Evolutionary conservation across 1,139 yeast species (phyloP).

Genomic region (Pichia sp.): DNA sequence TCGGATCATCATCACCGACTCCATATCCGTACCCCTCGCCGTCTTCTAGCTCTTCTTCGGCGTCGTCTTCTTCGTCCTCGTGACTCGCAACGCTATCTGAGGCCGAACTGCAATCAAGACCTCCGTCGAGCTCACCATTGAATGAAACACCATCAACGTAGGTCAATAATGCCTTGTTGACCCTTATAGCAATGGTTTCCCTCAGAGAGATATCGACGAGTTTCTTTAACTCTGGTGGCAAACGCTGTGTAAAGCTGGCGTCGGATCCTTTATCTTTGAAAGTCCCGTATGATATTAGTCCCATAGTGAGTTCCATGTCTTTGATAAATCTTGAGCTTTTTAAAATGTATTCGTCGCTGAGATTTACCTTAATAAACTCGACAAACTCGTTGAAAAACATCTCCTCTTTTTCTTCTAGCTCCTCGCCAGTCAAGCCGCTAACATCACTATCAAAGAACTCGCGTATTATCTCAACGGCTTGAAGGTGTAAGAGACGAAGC

Average conservation of each 20-base stretch:
- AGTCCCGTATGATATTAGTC: slow-evolving; percentile 49
- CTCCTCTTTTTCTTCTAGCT: slow-evolving; percentile 8
- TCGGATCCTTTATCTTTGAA: slow-evolving; percentile 1
- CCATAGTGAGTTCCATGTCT: slow-evolving; percentile 69
- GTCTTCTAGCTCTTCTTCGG: not conserved
- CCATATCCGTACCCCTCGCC: not conserved
- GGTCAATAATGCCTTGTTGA: slow-evolving; percentile 41
- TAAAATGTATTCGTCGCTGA: slow-evolving; percentile 52
- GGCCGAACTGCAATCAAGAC: not conserved
- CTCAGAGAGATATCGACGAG: slow-evolving; percentile 53
- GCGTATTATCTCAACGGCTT: slow-evolving; percentile 61
- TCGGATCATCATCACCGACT: slow-evolving; percentile 6
- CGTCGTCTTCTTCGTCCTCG: not conserved
- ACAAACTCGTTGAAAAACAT: slow-evolving; percentile 55
- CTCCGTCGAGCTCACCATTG: not conserved
- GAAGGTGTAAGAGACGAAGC: slow-evolving; percentile 56
- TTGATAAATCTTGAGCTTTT: slow-evolving; percentile 47
- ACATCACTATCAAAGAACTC: slow-evolving; percentile 1
- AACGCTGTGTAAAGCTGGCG: slow-evolving; percentile 18
- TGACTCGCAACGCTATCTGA: not conserved
- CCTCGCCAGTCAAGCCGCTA: not conserved
- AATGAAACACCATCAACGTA: slow-evolving; percentile 12
- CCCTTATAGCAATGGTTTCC: slow-evolving; percentile 53
- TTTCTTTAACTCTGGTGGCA: slow-evolving; percentile 50
- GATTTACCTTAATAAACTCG: slow-evolving; percentile 55